phyloP scores from a whole-genome alignment of 228 moss, liverwort and hornwort species.

The Sphagnum fallax region DNA sequence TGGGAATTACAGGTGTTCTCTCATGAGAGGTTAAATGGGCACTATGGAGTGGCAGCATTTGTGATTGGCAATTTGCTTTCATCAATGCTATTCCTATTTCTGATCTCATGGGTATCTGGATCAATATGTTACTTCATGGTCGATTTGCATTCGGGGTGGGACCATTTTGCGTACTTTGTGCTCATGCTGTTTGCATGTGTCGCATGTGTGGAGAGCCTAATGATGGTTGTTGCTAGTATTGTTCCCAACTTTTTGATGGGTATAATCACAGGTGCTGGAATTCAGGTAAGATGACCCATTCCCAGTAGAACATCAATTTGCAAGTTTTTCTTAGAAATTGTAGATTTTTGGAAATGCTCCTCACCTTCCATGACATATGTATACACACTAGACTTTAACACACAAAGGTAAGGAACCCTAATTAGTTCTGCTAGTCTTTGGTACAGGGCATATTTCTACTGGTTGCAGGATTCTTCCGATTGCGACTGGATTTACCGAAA shows the following conservation, averaged over 20 bases:
- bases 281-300: slow-evolving; percentile 25
- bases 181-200: slow-evolving; percentile 46
- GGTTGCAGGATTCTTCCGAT: slow-evolving; percentile 45
- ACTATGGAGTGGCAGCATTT: slow-evolving; percentile 55
- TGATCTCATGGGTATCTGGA: slow-evolving; percentile 33
- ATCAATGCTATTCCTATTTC: slow-evolving; percentile 39
- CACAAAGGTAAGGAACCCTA: no score
- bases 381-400: no score
- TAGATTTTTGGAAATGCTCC: not conserved
- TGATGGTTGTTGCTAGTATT: slow-evolving; percentile 58
- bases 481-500: slow-evolving; percentile 41
- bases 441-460: slow-evolving; percentile 47
- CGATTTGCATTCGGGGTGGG: slow-evolving; percentile 42
- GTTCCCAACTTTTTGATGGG: slow-evolving; percentile 69
- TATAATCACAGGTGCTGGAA: slow-evolving; percentile 55
- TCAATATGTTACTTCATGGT: slow-evolving; percentile 55
- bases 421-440: not conserved
- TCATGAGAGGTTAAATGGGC: slow-evolving; percentile 56
- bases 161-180: slow-evolving; percentile 43
- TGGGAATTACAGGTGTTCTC: slow-evolving; percentile 30
- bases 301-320: not conserved
- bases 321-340: not conserved
- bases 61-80: slow-evolving; percentile 50
- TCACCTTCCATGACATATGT: no score
- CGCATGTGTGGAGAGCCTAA: slow-evolving; percentile 53